Conservation (phyloP, 139 green algal genomes). For the Chlorella vulgaris region DNA sequence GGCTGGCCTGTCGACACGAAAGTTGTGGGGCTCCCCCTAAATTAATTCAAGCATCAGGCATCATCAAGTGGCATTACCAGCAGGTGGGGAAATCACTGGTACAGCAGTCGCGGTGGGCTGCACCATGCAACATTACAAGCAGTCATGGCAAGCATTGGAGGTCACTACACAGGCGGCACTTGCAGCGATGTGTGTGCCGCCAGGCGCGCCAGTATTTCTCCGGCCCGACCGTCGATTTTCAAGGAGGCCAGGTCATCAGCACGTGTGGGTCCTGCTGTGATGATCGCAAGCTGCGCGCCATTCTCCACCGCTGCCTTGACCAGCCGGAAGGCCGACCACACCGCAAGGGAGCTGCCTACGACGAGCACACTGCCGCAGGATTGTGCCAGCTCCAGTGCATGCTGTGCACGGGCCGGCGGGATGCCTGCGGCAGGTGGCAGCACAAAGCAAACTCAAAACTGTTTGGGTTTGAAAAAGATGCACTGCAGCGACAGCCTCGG, state of each 20-base stretch:
- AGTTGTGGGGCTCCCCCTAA: no score
- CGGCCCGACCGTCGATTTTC: conserved; percentile 77
- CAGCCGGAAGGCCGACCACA: conserved; percentile 82
- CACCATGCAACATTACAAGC: no score
- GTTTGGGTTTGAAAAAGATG: neutral
- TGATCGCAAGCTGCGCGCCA: conserved; percentile 60
- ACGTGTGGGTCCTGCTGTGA: conserved; percentile 79
- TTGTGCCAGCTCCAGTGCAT: conserved; percentile 37
- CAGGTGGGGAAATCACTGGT: no score
- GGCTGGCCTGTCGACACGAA: no score
- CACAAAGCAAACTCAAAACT: neutral
- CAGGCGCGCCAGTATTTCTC: conserved; percentile 69
- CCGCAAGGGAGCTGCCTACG: conserved; percentile 69
- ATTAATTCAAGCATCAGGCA: no score
- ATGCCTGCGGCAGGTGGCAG: conserved; percentile 40
- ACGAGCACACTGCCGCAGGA: conserved; percentile 64
- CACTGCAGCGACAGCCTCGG: neutral
- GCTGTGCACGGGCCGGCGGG: conserved; percentile 43
- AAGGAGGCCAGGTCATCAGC: conserved; percentile 73
- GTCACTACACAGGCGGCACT: conserved; percentile 25
- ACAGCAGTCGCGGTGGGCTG: no score
- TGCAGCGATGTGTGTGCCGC: conserved; percentile 22
- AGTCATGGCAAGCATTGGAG: no score
- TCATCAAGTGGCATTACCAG: no score
- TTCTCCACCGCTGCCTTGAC: conserved; percentile 68